Base-by-base conservation (phyloP, 2,329 filamentous ascomycete species). In the Fusarium succisae region DNA sequence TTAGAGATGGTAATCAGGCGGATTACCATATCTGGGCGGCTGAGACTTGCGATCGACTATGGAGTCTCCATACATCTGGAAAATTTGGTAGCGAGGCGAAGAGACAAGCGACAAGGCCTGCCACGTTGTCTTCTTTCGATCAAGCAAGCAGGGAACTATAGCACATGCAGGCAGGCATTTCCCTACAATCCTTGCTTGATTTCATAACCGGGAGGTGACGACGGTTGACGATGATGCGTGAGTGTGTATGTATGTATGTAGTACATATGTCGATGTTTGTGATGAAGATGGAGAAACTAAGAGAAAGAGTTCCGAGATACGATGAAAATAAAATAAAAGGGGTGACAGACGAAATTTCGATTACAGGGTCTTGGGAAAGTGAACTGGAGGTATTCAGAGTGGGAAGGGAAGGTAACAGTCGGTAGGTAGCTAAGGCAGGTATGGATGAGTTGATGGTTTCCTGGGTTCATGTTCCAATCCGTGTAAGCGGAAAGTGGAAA, bases 1-100 rank as follows among this genome's bases (percentile, higher is more conserved):
- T 75, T 66, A 63, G 63, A 74, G 68, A 76, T 72, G 66, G 59
- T 53, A 62, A 68, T 67, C 70, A 72, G 69, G 69, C 56, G 62
- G 59, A 60, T 30, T 59, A 50, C 56, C 32, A 32, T 55, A 51
- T 43, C 37, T 47, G 32, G 56, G 43, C 56, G 56, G 32, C 24
- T 45, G 56, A 57, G 63, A 44, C 59, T 57, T 57, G 55, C 70
- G 72, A 78, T 78, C 70, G 69, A 55, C 48, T 55, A 76, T 63
- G 60, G 53, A 44, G 59, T 44, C 41, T 39, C 60, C 69, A 55
- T 57, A 22, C 12, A 63, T 28, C 44, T 62, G 47, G 66, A 73
- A 72, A 37, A 53, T 63, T 51, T 53, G 54, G 60, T 44, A 56
- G 38, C 57, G 57, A 54, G 48, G 50, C 38, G 57, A 69, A 24